These are phyloP conservation scores for Eruca vesicaria DNA, from an alignment of 441 rosid genomes.

Conservation along the genomic window DNA sequence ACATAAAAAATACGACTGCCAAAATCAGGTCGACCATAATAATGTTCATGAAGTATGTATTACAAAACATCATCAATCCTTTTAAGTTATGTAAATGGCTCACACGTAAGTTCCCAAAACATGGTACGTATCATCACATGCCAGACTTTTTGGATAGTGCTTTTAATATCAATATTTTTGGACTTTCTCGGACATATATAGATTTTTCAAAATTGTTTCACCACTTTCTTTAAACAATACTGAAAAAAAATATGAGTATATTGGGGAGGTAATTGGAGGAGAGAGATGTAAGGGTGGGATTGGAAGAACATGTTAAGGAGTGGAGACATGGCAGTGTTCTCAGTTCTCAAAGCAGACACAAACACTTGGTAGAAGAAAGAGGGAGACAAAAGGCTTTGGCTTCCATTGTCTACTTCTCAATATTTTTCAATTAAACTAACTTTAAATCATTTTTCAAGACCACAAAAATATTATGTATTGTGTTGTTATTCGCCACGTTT, in stretches of 20 bases:
- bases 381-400: conserved; percentile 30
- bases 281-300: conserved; percentile 20
- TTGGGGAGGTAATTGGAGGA: not conserved
- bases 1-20: not conserved
- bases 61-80: not conserved
- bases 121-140: conserved; percentile 13
- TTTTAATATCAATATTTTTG: not conserved
- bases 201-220: not conserved
- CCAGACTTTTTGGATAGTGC: conserved; percentile 12
- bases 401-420: conserved; percentile 14
- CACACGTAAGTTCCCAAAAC: not conserved
- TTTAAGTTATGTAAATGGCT: not conserved
- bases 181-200: not conserved
- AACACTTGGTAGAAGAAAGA: conserved; percentile 26
- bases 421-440: not conserved
- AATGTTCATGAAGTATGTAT: not conserved
- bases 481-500: conserved; percentile 35
- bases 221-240: not conserved
- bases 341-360: conserved; percentile 34
- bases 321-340: conserved; percentile 34
- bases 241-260: not conserved
- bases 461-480: not conserved
- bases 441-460: not conserved
- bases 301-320: conserved; percentile 32
- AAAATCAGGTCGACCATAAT: not conserved